Evolutionary conservation across 2,329 filamentous ascomycete species (phyloP), one percentile per base, ranked within the genome.

Genomic region (Verticillium tricorpus): DNA sequence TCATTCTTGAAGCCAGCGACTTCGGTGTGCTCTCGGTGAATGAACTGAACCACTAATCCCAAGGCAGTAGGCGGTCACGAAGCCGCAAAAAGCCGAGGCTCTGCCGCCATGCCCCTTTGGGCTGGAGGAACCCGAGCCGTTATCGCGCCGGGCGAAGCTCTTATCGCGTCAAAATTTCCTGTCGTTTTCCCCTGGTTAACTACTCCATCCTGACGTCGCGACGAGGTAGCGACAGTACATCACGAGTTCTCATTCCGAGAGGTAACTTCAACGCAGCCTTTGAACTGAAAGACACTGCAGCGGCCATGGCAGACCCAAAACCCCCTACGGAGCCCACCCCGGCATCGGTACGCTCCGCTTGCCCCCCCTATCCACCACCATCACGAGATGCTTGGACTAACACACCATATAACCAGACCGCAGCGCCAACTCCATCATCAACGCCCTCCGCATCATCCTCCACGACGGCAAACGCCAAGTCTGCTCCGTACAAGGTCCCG

Each of bases 401-500:
- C 58, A 6, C 50, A 9, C 19, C 28, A 9, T 15, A 60, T 28
- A 15, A 61, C 45, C 28, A 62, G 65, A 57, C 60, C 57, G 31
- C 56, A 58, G 28, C 59, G 11, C 37, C 56, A 55, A 31, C 22
- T 22, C 11, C 55, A 5, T 22, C 32, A n/a, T 14, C 55, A 34
- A 14, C 57, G 9, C 12, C 63, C 17, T 19, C 62, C 3, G 14
- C 57, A 15, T n/a, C 63, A 15, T 19, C 62, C 3, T 22, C 60
- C 7, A 28, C 64, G 5, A 39, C 62, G 2, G 28, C 55, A 19
- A 15, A 32, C 22, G 8, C 8, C 25, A 56, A 56, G 54, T 69
- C 62, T 32, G 65, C 69, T 58, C 60, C 69, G 64, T 71, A 77
- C 72, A 80, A 83, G 67, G 73, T 77, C 65, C 70, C 78, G 56